Conservation (phyloP, 2,329 filamentous ascomycete genomes). For the Fusarium transvaalense region DNA sequence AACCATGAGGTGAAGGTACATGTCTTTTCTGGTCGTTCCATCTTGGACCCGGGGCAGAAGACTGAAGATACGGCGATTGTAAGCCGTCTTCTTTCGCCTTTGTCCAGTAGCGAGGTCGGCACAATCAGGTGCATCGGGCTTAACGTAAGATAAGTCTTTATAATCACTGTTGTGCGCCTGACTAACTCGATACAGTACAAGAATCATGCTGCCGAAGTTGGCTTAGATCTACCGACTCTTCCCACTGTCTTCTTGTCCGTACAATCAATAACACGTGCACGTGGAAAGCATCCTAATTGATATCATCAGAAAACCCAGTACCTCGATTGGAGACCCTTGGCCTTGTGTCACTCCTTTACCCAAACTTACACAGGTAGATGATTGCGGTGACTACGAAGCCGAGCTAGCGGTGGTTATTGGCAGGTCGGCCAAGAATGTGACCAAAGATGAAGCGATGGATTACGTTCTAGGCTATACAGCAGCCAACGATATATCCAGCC, state of each 20-base stretch:
- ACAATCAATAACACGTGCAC: not conserved
- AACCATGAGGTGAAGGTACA: constrained; percentile 36
- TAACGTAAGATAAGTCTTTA: constrained; percentile 54
- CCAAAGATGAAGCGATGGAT: constrained; percentile 65
- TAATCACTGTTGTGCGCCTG: not conserved
- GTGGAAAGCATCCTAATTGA: not conserved
- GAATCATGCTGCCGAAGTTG: constrained; percentile 60
- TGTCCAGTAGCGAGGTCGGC: constrained; percentile 55
- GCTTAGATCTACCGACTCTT: constrained; percentile 63
- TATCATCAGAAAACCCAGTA: constrained; percentile 60
- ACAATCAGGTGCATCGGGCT: constrained; percentile 70
- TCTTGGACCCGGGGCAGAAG: constrained; percentile 64
- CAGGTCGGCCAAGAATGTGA: constrained; percentile 63
- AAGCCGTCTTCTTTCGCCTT: constrained; percentile 60
- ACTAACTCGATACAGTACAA: constrained; percentile 46
- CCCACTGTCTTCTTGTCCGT: constrained; percentile 66
- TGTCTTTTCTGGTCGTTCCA: constrained; percentile 68
- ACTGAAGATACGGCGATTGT: constrained; percentile 59
- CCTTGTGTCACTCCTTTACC: constrained; percentile 64
- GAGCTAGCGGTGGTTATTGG: constrained; percentile 69
- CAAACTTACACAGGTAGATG: constrained; percentile 60
- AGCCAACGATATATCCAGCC: constrained; percentile 69
- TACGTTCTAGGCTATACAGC: constrained; percentile 74
- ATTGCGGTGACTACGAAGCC: constrained; percentile 69
- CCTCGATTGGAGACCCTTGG: constrained; percentile 66